These are phyloP conservation scores for Pythium periplocum DNA, from an alignment of 352 stramenopile species.

Conservation along the genomic window DNA sequence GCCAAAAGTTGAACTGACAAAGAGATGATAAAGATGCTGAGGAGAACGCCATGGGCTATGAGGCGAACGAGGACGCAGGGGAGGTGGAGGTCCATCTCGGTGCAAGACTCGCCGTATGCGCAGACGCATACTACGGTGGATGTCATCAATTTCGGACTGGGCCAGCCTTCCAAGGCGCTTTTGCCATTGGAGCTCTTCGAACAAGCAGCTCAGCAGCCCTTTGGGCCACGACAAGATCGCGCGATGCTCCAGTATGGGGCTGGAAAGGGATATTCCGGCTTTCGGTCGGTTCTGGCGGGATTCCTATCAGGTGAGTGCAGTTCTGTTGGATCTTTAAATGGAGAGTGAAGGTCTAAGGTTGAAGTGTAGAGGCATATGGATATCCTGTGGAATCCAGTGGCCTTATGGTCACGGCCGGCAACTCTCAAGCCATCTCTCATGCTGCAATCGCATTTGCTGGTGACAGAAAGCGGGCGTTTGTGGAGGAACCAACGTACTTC, in stretches of 20 bases:
- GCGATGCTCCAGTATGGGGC: slow-evolving; percentile 71
- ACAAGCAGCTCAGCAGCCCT: slow-evolving; percentile 34
- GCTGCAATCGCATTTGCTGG: slow-evolving; percentile 66
- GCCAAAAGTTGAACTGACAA: too few species aligned
- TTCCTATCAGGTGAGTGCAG: slow-evolving; percentile 40
- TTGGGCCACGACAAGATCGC: slow-evolving; percentile 45
- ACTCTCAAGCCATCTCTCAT: slow-evolving; percentile 90
- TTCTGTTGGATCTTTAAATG: background rate
- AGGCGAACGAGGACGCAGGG: too few species aligned
- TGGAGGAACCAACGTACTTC: slow-evolving; percentile 93
- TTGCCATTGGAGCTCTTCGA: slow-evolving; percentile 66
- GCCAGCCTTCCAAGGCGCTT: slow-evolving; percentile 72
- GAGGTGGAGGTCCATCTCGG: slow-evolving; percentile 9
- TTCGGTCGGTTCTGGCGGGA: slow-evolving; percentile 54
- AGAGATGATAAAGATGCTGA: too few species aligned
- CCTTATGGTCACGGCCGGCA: slow-evolving; percentile 88
- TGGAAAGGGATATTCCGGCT: slow-evolving; percentile 61
- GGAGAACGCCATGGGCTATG: too few species aligned
- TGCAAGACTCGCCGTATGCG: slow-evolving; percentile 62
- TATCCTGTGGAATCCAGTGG: slow-evolving; percentile 32
- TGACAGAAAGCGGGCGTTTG: slow-evolving; percentile 81
- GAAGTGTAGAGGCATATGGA: slow-evolving; percentile 17
- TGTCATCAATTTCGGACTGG: slow-evolving; percentile 84
- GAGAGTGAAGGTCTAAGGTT: background rate
- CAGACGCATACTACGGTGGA: slow-evolving; percentile 53